Base-by-base conservation (phyloP, 768 basidiomycete genomes). In the Crassisporium funariophilum region DNA sequence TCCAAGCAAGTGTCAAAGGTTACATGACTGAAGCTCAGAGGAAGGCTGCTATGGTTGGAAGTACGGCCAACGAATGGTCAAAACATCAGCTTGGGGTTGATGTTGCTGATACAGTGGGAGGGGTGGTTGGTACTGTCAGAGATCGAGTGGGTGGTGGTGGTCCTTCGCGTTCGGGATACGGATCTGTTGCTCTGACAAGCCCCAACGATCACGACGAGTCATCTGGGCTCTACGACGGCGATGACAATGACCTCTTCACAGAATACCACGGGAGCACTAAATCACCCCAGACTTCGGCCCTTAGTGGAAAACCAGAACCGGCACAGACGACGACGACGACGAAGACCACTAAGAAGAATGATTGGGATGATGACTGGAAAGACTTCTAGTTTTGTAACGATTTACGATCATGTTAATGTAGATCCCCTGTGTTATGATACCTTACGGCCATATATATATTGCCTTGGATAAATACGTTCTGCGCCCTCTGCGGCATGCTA, bases 341-440 rank as follows among this genome's bases (percentile, higher is more conserved):
- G 16, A 50, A 63, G 9, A 58, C 69, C 15, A 72, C 74, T 49
- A 77, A 78, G 60, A 72, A 72, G 41, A 80, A 76, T 51, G 81
- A 79, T 33, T 89, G 88, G 83, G 82, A 86, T 51, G 84, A 84
- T 51, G 87, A 87, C 39, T 90, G 88, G 88, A 83, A 89, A 65
- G 86, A 88, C 61, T 89, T 89, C 55, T 90, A 79, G 71, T 57
- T 35, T 53, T 29, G 6, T 22, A 20, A 9, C 33, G 31, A 11
- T n/a, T 31, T 20, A 40, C n/a, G 19, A 10, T 17, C 4, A 16
- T 35, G n/a, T 20, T 17, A 34, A 10, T 36, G 17, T 20, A 34
- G 25, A 53, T 50, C 39, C 38, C 38, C 35, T 45, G 10, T 35
- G 17, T 35, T 24, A 29, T 19, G 19, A n/a, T n/a, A n/a, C n/a